Conservation (phyloP, 208 protist species). For the Trichomonas vaginalis region DNA sequence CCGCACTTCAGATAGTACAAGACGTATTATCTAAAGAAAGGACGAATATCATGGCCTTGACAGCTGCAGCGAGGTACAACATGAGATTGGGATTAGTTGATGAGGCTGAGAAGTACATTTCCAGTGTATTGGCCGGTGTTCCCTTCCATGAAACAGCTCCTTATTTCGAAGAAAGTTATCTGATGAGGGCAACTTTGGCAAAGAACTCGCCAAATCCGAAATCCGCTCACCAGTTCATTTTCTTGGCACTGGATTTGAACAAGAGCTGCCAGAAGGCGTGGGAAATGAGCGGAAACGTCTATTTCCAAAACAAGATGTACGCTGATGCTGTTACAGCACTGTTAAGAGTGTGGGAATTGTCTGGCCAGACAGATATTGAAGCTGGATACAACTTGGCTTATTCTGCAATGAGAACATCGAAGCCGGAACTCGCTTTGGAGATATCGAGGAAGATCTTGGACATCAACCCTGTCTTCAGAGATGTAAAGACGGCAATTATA, state of each 20-base stretch:
- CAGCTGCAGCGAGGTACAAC: neutral
- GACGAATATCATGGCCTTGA: neutral
- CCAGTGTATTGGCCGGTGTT: neutral
- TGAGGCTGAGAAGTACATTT: neutral
- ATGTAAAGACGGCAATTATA: neutral
- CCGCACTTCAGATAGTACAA: neutral
- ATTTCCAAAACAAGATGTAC: neutral
- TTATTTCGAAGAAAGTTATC: conserved; percentile 2
- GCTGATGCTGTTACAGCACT: neutral
- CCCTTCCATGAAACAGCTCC: neutral
- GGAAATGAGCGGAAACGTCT: neutral
- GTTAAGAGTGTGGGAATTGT: neutral
- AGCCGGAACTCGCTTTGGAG: neutral
- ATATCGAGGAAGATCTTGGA: neutral
- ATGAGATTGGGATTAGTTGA: neutral
- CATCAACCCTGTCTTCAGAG: neutral
- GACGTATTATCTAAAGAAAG: neutral
- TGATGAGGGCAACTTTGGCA: neutral
- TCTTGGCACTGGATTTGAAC: neutral
- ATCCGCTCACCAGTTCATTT: neutral
- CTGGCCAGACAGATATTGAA: neutral
- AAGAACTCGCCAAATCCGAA: too few relatives aligned
- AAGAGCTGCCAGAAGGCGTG: neutral
- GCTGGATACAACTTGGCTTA: neutral
- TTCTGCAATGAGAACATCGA: neutral